Conservation (phyloP, 1,139 yeast species). For the Saccharomycopsis phalli region DNA sequence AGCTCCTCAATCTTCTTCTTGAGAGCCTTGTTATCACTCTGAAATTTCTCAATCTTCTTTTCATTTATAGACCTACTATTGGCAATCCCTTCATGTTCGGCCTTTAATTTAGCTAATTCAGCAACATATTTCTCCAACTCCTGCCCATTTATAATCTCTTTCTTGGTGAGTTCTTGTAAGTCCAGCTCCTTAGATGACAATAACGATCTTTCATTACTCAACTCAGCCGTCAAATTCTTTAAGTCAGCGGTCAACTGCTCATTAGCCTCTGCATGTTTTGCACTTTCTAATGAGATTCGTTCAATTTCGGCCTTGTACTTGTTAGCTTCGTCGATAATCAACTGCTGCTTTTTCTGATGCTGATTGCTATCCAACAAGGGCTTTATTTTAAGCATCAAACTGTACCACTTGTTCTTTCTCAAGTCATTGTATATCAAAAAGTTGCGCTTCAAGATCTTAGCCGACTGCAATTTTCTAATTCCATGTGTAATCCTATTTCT, state of each 20-base stretch:
- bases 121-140: conserved; percentile 29
- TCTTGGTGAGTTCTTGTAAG: conserved; percentile 32
- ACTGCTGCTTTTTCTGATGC: conserved; percentile 41
- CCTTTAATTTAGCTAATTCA: conserved; percentile 31
- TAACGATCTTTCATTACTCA: conserved; percentile 32
- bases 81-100: conserved; percentile 30
- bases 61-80: conserved; percentile 30
- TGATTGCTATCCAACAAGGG: conserved; percentile 67
- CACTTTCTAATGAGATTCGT: conserved; percentile 30
- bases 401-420: conserved; percentile 74
- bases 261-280: conserved; percentile 23
- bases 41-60: conserved; percentile 23
- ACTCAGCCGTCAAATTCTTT: conserved; percentile 28
- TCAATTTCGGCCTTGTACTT: conserved; percentile 37
- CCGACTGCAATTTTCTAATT: conserved; percentile 58
- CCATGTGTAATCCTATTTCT: conserved; percentile 45
- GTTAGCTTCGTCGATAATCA: conserved; percentile 51
- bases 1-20: conserved; percentile 22
- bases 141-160: conserved; percentile 34
- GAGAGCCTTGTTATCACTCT: conserved; percentile 22
- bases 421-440: conserved; percentile 46
- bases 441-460: conserved; percentile 58
- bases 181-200: conserved; percentile 38
- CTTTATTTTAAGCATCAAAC: conserved; percentile 57
- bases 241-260: conserved; percentile 31